phyloP scores from a whole-genome alignment of 2,329 filamentous ascomycete genomes.

The Aspergillus ruber region DNA sequence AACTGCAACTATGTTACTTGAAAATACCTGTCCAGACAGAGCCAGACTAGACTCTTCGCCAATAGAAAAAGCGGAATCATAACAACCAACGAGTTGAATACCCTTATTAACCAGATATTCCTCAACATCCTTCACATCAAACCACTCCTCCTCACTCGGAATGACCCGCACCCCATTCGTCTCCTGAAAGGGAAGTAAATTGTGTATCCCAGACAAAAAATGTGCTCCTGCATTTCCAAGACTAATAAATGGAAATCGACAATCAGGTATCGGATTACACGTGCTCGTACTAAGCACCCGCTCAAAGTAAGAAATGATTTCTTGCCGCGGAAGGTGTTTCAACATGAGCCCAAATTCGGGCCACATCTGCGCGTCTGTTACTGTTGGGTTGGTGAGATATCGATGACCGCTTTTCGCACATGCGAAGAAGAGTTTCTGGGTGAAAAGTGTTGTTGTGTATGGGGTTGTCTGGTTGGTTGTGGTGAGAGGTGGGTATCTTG shows the following conservation, averaged over 20 bases:
- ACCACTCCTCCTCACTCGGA: conserved; percentile 12
- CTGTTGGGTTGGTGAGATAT: conserved; percentile 2
- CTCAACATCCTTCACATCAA: conserved; percentile 15
- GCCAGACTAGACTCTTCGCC: background rate
- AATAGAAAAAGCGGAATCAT: background rate
- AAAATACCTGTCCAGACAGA: background rate
- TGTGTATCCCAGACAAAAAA: background rate
- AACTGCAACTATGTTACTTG: background rate
- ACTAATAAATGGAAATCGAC: conserved; percentile 9
- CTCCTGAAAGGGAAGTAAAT: conserved; percentile 3
- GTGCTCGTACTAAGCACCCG: conserved; percentile 7
- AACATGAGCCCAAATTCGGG: conserved; percentile 7
- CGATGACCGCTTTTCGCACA: conserved; percentile 8
- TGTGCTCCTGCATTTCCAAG: conserved; percentile 10
- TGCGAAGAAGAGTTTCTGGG: conserved; percentile 8
- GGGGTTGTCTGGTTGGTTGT: background rate
- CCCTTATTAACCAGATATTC: conserved; percentile 9
- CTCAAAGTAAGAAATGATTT: conserved; percentile 12
- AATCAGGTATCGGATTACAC: conserved; percentile 11
- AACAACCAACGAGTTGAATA: background rate
- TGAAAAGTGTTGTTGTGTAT: conserved; percentile 10
- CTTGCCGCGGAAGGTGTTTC: conserved; percentile 5
- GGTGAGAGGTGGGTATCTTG: background rate
- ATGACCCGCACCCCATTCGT: conserved; percentile 8
- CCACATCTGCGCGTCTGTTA: conserved; percentile 7